phyloP scores from a whole-genome alignment of 2,329 filamentous ascomycete genomes.

The Ceratocystis cubensis region DNA sequence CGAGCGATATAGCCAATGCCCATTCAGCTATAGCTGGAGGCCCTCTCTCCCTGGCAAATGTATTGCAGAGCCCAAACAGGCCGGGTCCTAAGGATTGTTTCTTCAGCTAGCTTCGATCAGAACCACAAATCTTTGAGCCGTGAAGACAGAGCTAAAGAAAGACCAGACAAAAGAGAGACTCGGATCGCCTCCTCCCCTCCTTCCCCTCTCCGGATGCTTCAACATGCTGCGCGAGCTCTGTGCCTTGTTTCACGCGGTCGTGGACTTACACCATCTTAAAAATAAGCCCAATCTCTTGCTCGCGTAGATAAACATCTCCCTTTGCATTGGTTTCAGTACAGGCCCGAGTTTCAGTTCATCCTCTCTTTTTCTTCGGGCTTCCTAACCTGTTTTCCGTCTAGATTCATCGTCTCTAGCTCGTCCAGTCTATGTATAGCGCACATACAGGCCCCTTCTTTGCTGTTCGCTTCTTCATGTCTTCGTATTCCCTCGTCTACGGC shows the following conservation, averaged over 20 bases:
- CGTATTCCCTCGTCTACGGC: neutral
- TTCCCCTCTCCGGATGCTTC: neutral
- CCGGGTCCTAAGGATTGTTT: neutral
- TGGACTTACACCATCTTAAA: neutral
- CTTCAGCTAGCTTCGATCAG: too few relatives aligned
- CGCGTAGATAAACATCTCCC: neutral
- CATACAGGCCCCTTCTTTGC: neutral
- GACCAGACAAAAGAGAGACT: too few relatives aligned
- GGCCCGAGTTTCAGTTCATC: slow-evolving; percentile 3
- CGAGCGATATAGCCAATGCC: neutral
- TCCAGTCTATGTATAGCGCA: neutral
- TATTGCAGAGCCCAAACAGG: neutral
- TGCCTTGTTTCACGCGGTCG: neutral
- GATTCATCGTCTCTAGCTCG: neutral
- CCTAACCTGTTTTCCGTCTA: neutral
- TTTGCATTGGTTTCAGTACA: neutral
- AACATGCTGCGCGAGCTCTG: neutral
- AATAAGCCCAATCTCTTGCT: neutral
- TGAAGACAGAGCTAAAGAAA: too few relatives aligned
- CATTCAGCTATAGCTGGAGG: neutral
- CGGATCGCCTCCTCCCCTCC: too few relatives aligned
- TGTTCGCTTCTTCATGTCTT: neutral
- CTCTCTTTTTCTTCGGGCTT: neutral
- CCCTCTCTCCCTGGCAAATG: neutral
- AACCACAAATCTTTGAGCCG: too few relatives aligned